Conservation (phyloP, 1,284 basidiomycete species). For the Caloboletus firmus region DNA sequence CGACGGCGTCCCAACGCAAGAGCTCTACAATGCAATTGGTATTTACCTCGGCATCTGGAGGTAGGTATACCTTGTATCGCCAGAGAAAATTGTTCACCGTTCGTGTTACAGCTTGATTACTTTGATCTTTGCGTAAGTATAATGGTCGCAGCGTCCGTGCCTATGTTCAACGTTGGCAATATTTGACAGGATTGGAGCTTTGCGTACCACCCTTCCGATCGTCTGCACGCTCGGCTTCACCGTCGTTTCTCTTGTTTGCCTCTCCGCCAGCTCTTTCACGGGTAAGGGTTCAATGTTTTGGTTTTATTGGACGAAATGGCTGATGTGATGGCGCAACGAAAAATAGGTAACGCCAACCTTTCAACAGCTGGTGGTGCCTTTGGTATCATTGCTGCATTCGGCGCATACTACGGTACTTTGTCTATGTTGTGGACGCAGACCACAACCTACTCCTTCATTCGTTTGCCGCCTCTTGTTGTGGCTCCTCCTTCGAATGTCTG, state of each 20-base stretch:
- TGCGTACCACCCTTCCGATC: constrained; percentile 30
- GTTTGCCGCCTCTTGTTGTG: constrained; percentile 21
- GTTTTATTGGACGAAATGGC: background rate
- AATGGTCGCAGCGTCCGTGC: background rate
- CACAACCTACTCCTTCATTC: constrained; percentile 30
- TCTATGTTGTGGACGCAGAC: constrained; percentile 32
- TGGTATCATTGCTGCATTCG: constrained; percentile 30
- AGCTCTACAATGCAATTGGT: constrained; percentile 27
- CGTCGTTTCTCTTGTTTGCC: constrained; percentile 24
- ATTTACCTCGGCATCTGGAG: constrained; percentile 24
- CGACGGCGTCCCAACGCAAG: constrained; percentile 22
- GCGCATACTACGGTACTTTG: constrained; percentile 31
- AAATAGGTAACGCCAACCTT: constrained; percentile 21
- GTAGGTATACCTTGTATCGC: constrained; percentile 3
- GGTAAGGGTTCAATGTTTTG: constrained; percentile 14
- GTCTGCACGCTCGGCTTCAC: constrained; percentile 26
- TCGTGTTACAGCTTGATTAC: constrained; percentile 17
- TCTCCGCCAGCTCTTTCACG: constrained; percentile 28
- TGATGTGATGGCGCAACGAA: constrained; percentile 1
- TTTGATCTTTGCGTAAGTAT: constrained; percentile 20
- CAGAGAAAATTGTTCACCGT: constrained; percentile 1
- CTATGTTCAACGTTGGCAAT: background rate
- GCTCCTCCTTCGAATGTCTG: constrained; percentile 25
- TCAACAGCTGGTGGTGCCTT: constrained; percentile 32
- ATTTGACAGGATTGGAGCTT: constrained; percentile 24